A percentile compares a stretch with the other conserved stretches of the same genome.
Conservation (phyloP, 2,329 filamentous ascomycete genomes). For the Colletotrichum caudatum region DNA sequence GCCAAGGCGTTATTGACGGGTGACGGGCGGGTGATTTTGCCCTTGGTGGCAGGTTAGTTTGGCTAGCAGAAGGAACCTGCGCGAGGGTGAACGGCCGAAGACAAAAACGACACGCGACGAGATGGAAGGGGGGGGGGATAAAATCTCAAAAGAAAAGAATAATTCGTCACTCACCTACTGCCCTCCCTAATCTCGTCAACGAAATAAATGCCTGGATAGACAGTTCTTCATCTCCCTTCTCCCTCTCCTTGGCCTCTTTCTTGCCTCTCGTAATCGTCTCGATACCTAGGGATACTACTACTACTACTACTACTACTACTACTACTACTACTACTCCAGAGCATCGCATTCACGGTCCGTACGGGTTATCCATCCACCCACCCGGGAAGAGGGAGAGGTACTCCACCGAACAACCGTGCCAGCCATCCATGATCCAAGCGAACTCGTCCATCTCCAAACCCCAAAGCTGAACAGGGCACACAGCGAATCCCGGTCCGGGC, state of each 20-base stretch:
- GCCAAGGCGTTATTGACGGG: constrained; percentile 23
- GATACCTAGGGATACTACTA: background rate
- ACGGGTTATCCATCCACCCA: background rate
- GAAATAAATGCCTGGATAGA: background rate
- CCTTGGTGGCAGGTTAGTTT: constrained; percentile 17
- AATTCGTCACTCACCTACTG: background rate
- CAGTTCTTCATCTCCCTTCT: background rate
- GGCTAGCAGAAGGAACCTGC: background rate
- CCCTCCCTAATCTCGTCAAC: background rate
- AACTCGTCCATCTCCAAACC: constrained; percentile 8
- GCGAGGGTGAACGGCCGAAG: background rate
- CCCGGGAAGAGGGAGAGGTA: background rate
- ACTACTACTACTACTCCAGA: too few relatives aligned
- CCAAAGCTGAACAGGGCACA: constrained; percentile 22
- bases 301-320: too few relatives aligned
- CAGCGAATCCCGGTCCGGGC: constrained; percentile 22
- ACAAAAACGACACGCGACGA: background rate
- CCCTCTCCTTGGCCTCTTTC: background rate
- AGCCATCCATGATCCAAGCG: constrained; percentile 12
- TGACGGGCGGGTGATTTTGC: constrained; percentile 23
- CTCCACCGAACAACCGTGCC: constrained; percentile 20
- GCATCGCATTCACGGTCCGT: background rate
- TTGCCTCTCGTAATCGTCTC: background rate
- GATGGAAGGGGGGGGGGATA: background rate
- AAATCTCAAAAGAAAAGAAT: too few relatives aligned